Base-by-base conservation (phyloP, 2,329 filamentous ascomycete genomes). In the Arthroderma sp. region DNA sequence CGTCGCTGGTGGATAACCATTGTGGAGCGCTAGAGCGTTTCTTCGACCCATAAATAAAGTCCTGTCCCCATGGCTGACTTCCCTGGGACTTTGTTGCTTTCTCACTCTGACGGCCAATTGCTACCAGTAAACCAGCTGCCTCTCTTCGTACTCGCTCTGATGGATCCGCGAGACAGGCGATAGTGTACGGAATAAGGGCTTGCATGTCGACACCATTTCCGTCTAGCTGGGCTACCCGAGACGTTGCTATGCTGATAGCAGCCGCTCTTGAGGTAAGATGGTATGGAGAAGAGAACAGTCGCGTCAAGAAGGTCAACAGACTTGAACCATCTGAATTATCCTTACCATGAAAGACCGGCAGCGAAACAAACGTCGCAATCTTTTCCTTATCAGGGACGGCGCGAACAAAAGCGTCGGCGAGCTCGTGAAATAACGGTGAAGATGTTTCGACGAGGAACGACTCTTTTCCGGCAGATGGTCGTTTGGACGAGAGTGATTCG, bases 181-280 rank as follows among this genome's bases (percentile, higher is more conserved):
- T 66, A 30, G 81, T 69, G 63, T 94, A 95, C 2, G 89, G 89
- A n/a, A 94, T 58, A 11, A 95, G 61, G 7, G 78, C 75, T 58
- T 96, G 89, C 40, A 88, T 72, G 58, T 94, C 83, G 15, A 67
- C 66, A 22, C 57, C 61, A 44, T 67, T 69, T 47, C 73, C 70
- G 9, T 64, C 63, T 6, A 64, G 61, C 43, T 75, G 74, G 38
- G 48, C 50, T 11, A 86, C 60, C 28, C 71, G 69, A 29, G 69
- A 69, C 47, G 78, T 76, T 9, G 78, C 73, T 56, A 78, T 71
- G 36, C 80, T 77, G 40, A 94, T 63, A 7, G 87, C 85, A 6
- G 79, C 74, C 44, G 75, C 72, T 50, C 84, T 78, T 3, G 79
- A 80, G 38, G 83, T 66, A 2, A 77, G 77, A 5, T 85, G 81